Conservation (phyloP, 257 asterid species). For the Haberlea rhodopensis region DNA sequence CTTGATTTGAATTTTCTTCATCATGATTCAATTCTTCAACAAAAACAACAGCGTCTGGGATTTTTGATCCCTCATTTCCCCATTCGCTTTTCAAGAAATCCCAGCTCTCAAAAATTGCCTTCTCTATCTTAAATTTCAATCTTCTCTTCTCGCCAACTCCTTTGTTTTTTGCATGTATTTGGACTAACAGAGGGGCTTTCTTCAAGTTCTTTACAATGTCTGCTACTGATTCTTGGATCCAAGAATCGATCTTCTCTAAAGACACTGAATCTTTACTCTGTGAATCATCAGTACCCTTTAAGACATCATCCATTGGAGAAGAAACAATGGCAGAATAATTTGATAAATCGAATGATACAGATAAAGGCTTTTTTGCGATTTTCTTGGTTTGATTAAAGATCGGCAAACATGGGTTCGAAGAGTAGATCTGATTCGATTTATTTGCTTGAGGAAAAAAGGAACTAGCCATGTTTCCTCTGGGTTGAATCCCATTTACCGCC, state of each 20-base stretch:
- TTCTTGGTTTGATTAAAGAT: slow-evolving; percentile 16
- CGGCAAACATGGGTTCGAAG: slow-evolving; percentile 16
- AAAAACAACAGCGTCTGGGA: slow-evolving; percentile 68
- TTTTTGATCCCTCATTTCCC: slow-evolving; percentile 38
- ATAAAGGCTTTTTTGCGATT: background rate
- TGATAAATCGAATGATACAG: slow-evolving; percentile 23
- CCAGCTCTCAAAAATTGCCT: slow-evolving; percentile 49
- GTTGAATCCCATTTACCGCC: slow-evolving; percentile 31
- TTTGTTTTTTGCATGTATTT: slow-evolving; percentile 30
- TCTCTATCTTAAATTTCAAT: slow-evolving; percentile 40
- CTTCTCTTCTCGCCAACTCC: slow-evolving; percentile 11
- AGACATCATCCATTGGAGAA: background rate
- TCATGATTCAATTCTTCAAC: slow-evolving; percentile 49
- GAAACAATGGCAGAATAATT: slow-evolving; percentile 5
- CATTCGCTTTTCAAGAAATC: slow-evolving; percentile 34
- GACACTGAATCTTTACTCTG: slow-evolving; percentile 2
- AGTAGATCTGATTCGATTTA: slow-evolving; percentile 19
- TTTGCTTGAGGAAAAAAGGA: slow-evolving; percentile 21
- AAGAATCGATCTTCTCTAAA: slow-evolving; percentile 41
- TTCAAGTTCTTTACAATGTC: slow-evolving; percentile 64
- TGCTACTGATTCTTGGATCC: slow-evolving; percentile 55
- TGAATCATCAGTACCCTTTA: background rate
- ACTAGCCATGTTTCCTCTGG: slow-evolving; percentile 16
- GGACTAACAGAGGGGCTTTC: slow-evolving; percentile 63
- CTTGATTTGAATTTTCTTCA: slow-evolving; percentile 11